A percentile compares a stretch with the other conserved stretches of the same genome.
phyloP scores from a whole-genome alignment of 306 rosid genomes.

The Trifolium fragiferum region DNA sequence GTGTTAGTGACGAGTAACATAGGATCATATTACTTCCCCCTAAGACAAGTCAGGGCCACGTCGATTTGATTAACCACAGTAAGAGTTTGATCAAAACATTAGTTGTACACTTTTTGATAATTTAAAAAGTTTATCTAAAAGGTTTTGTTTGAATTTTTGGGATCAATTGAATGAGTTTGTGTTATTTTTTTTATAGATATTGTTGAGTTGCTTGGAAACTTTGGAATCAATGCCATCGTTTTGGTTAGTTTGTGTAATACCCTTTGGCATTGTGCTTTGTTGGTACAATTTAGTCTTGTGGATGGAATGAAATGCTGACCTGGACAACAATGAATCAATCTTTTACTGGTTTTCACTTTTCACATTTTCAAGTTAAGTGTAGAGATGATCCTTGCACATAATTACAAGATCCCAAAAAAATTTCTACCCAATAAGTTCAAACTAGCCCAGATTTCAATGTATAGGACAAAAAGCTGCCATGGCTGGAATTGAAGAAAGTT shows the following conservation, averaged over 20 bases:
- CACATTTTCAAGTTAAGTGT: too few relatives aligned
- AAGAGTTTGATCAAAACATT: neutral
- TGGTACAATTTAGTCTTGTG: too few relatives aligned
- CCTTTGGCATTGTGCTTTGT: neutral
- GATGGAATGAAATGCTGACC: too few relatives aligned
- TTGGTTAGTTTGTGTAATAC: neutral
- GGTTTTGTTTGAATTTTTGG: neutral
- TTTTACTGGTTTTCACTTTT: too few relatives aligned
- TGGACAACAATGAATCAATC: too few relatives aligned
- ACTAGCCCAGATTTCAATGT: neutral
- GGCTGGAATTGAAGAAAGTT: neutral
- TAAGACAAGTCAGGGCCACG: too few relatives aligned
- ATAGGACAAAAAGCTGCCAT: neutral
- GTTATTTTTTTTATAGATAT: too few relatives aligned
- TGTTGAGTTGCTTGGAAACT: neutral
- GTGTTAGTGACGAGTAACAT: too few relatives aligned
- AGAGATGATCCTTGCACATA: neutral
- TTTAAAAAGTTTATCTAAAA: neutral
- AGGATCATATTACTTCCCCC: too few relatives aligned
- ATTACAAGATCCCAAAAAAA: neutral
- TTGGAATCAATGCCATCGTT: neutral
- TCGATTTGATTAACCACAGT: too few relatives aligned
- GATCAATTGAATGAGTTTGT: neutral
- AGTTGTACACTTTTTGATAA: neutral
- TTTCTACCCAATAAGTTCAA: neutral